Percentiles rank a stretch among this genome's conserved stretches.
phyloP scores from a whole-genome alignment of 177 flowering plant species.

The Vitis hybrid region DNA sequence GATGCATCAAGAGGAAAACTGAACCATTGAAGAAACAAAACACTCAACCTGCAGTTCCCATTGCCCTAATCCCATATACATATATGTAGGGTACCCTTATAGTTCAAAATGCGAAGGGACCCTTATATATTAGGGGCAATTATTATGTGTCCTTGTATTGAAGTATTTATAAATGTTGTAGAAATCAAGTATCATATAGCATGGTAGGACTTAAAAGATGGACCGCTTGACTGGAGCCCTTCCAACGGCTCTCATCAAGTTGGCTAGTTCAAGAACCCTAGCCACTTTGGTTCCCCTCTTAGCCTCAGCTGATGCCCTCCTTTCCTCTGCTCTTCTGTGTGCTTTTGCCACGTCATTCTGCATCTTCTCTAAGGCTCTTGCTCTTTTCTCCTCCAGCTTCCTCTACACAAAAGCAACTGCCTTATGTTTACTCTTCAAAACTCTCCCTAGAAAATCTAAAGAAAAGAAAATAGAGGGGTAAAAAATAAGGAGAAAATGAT shows the following conservation, averaged over 20 bases:
- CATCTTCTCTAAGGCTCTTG: constrained; percentile 86
- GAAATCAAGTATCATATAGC: not conserved
- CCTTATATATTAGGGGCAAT: not conserved
- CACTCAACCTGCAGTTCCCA: not conserved
- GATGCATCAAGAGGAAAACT: not conserved
- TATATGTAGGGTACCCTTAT: not conserved
- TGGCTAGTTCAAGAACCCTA: constrained; percentile 66
- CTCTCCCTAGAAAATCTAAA: no score
- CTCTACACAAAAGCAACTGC: constrained; percentile 45
- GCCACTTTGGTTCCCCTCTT: constrained; percentile 90
- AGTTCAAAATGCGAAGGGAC: not conserved
- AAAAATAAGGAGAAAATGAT: no score
- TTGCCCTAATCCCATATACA: not conserved
- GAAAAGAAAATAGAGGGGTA: no score
- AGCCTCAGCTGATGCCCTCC: constrained; percentile 85
- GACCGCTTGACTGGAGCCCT: constrained; percentile 74
- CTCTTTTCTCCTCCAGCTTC: constrained; percentile 88
- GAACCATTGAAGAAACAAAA: not conserved
- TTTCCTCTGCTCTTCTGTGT: constrained; percentile 82
- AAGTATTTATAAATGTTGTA: not conserved
- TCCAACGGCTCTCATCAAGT: constrained; percentile 86
- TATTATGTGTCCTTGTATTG: not conserved
- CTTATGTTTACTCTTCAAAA: not conserved
- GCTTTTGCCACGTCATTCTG: constrained; percentile 85
- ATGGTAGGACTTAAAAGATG: constrained; percentile 45